These are phyloP conservation scores for Hypoxylon sp. DNA, from an alignment of 2,329 filamentous ascomycete genomes.

Conservation along the genomic window DNA sequence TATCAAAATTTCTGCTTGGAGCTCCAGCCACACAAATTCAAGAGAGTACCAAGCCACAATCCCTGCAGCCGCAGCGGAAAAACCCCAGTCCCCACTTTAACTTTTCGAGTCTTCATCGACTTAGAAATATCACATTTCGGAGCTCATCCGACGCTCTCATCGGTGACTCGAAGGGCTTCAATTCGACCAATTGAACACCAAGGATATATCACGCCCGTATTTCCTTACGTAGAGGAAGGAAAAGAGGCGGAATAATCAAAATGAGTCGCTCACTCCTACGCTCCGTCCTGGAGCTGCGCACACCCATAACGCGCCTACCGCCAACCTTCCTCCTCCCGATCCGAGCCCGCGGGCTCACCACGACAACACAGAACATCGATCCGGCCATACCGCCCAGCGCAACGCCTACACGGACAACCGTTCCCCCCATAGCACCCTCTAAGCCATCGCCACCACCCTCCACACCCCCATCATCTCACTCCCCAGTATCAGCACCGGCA, in stretches of 20 bases:
- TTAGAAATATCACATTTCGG: conserved; percentile 18
- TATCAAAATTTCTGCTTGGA: conserved; percentile 38
- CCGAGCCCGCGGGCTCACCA: conserved; percentile 56
- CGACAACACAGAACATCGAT: conserved; percentile 55
- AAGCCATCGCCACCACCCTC: conserved; percentile 25
- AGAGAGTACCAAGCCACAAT: background rate
- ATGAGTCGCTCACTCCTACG: conserved; percentile 75
- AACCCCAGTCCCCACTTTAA: conserved; percentile 44
- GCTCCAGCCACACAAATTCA: conserved; percentile 42
- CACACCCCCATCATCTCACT: conserved; percentile 10
- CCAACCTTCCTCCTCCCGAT: conserved; percentile 68
- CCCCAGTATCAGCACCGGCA: conserved; percentile 56
- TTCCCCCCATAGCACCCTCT: conserved; percentile 35
- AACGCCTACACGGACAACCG: conserved; percentile 32
- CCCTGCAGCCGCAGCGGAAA: conserved; percentile 27
- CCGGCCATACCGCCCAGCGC: conserved; percentile 52
- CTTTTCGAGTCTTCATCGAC: conserved; percentile 38
- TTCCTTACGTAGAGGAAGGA: background rate
- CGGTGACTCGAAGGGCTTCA: conserved; percentile 19
- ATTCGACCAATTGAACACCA: conserved; percentile 20
- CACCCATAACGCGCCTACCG: conserved; percentile 62
- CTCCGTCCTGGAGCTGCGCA: conserved; percentile 73
- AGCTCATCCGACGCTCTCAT: conserved; percentile 17
- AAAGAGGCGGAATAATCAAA: background rate
- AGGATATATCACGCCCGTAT: background rate